Evolutionary conservation across 257 asterid species (phyloP).

Genomic region (Primulina tabacum): DNA sequence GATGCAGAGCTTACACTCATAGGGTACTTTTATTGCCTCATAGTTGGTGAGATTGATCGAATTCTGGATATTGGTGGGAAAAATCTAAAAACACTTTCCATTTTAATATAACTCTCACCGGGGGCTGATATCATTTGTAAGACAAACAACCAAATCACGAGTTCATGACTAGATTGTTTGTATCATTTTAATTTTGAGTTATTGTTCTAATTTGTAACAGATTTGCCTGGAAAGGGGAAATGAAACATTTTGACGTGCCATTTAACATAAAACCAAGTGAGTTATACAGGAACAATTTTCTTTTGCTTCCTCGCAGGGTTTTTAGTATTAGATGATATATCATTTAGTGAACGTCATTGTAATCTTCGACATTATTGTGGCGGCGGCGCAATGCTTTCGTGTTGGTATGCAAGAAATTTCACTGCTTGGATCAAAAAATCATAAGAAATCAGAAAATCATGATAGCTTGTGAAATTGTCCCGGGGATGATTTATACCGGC

Average conservation of each 20-base stretch:
- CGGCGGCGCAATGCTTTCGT: too few species aligned
- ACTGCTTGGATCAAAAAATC: too few species aligned
- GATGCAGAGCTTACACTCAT: background rate
- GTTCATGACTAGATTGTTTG: background rate
- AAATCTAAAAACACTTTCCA: background rate
- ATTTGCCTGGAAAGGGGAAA: background rate
- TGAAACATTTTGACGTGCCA: conserved; percentile 7
- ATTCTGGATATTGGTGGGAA: conserved; percentile 11
- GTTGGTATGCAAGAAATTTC: too few species aligned
- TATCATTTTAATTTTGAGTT: conserved; percentile 21
- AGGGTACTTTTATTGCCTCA: conserved; percentile 7
- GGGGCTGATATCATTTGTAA: conserved; percentile 2
- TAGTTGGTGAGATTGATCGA: conserved; percentile 15
- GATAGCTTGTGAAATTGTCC: too few species aligned
- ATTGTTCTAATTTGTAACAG: conserved; percentile 24
- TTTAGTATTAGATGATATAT: too few species aligned
- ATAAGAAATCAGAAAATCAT: too few species aligned
- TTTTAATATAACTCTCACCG: background rate
- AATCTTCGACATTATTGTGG: too few species aligned
- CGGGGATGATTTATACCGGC: too few species aligned
- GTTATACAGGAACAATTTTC: background rate
- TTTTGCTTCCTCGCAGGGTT: background rate
- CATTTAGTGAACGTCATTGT: too few species aligned
- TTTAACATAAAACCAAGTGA: background rate
- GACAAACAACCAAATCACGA: background rate